These are phyloP conservation scores for Trichomonas tenax DNA, from an alignment of 208 protist species.

Conservation along the genomic window DNA sequence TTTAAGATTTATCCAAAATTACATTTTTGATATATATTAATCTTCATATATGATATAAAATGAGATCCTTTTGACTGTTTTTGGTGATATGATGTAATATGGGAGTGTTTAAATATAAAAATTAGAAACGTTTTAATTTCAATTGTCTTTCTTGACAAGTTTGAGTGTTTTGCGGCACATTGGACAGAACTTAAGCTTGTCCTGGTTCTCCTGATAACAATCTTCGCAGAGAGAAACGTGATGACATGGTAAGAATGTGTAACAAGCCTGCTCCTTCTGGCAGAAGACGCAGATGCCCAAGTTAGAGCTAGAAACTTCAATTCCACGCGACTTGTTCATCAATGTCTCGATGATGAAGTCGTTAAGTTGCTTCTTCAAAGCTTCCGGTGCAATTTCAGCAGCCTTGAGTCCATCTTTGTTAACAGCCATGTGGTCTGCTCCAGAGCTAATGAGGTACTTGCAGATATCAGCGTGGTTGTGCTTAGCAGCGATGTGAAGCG, in stretches of 20 bases:
- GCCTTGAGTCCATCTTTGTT: background rate
- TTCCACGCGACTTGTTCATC: background rate
- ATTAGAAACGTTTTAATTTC: no score
- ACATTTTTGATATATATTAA: no score
- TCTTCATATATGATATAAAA: no score
- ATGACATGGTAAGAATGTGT: background rate
- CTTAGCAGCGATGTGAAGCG: background rate
- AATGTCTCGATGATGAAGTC: background rate
- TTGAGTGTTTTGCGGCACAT: conserved; percentile 9
- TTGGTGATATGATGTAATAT: no score
- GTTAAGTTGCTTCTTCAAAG: background rate
- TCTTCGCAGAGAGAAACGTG: background rate
- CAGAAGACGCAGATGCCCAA: conserved; percentile 14
- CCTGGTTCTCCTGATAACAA: background rate
- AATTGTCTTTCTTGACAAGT: background rate
- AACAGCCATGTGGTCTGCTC: background rate
- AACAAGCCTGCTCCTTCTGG: background rate
- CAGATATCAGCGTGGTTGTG: background rate
- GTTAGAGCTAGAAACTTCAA: background rate
- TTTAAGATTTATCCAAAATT: no score
- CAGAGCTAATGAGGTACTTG: background rate
- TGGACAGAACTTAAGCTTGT: conserved; percentile 17
- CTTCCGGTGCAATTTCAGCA: background rate
- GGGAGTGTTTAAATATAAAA: no score
- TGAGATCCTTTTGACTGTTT: no score